Percentiles rank a stretch among this genome's conserved stretches.
Conservation (phyloP, 768 basidiomycete species). For the Amanita inopinata region DNA sequence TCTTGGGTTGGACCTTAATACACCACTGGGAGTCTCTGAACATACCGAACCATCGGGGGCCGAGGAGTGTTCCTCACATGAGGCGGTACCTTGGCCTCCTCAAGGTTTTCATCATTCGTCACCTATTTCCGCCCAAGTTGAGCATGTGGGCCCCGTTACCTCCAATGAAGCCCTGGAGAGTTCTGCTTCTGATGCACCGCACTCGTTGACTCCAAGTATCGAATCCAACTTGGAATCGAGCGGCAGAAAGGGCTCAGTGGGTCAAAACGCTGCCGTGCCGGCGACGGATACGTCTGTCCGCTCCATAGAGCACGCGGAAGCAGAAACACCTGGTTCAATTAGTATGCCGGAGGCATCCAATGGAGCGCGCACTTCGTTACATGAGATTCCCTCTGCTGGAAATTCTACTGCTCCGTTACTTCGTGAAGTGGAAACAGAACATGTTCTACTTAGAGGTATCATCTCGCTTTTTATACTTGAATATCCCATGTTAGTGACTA, state of each 20-base stretch:
- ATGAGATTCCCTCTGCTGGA: background rate
- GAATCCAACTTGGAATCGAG: background rate
- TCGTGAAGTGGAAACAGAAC: conserved; percentile 28
- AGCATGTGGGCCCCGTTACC: too few relatives aligned
- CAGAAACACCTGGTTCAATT: too few relatives aligned
- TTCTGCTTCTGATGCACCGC: background rate
- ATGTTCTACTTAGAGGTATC: conserved; percentile 68
- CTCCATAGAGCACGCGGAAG: background rate
- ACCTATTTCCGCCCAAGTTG: too few relatives aligned
- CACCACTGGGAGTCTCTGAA: too few relatives aligned
- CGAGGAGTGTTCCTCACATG: too few relatives aligned
- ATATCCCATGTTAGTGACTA: conserved; percentile 11
- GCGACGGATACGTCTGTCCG: background rate
- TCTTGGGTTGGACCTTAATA: conserved; percentile 55
- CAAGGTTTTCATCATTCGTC: too few relatives aligned
- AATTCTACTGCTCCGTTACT: conserved; percentile 12
- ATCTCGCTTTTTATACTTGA: conserved; percentile 7
- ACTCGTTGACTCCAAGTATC: background rate
- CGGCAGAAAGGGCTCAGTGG: background rate
- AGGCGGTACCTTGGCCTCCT: too few relatives aligned
- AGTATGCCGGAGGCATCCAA: background rate
- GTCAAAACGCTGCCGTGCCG: background rate
- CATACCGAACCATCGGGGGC: too few relatives aligned
- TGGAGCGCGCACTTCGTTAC: background rate
- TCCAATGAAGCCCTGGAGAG: too few relatives aligned